These are phyloP conservation scores for Diutina siamensis DNA, from an alignment of 1,139 yeast genomes.

Conservation along the genomic window DNA sequence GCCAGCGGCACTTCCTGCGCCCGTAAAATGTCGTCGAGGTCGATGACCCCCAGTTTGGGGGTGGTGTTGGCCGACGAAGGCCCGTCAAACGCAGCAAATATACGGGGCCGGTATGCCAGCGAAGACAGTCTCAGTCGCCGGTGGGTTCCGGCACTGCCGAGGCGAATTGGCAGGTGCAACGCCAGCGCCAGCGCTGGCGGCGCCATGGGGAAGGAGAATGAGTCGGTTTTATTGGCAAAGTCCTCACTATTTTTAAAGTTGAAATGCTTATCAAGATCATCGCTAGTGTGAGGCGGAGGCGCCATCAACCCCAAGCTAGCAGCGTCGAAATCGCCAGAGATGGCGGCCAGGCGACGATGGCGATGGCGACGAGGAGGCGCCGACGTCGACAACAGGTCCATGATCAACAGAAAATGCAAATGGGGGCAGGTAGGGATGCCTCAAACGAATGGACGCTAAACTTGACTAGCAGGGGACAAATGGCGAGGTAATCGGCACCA, in stretches of 20 bases:
- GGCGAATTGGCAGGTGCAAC: slow-evolving; percentile 1
- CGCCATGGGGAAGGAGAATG: slow-evolving; percentile 2
- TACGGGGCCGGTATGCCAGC: slow-evolving; percentile 1
- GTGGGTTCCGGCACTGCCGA: background rate
- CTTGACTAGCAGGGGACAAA: background rate
- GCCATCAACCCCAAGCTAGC: background rate
- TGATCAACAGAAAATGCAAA: background rate
- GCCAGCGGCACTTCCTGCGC: background rate
- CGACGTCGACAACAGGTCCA: background rate
- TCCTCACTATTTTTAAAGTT: background rate
- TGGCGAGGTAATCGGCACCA: too few species aligned
- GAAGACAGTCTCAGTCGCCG: slow-evolving; percentile 1
- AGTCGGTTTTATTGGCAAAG: background rate
- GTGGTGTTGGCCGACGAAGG: background rate
- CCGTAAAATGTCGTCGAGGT: slow-evolving; percentile 1
- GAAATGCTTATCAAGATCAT: background rate
- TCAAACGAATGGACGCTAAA: background rate
- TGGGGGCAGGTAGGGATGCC: background rate
- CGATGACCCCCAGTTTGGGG: background rate
- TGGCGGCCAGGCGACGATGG: slow-evolving; percentile 6
- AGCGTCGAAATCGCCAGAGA: slow-evolving; percentile 5
- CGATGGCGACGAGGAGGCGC: slow-evolving; percentile 3
- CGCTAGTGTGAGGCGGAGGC: background rate
- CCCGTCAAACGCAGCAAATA: background rate
- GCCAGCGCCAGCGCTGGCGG: slow-evolving; percentile 4